Conservation (phyloP, 1,284 basidiomycete genomes). For the Ganoderma meredithae region DNA sequence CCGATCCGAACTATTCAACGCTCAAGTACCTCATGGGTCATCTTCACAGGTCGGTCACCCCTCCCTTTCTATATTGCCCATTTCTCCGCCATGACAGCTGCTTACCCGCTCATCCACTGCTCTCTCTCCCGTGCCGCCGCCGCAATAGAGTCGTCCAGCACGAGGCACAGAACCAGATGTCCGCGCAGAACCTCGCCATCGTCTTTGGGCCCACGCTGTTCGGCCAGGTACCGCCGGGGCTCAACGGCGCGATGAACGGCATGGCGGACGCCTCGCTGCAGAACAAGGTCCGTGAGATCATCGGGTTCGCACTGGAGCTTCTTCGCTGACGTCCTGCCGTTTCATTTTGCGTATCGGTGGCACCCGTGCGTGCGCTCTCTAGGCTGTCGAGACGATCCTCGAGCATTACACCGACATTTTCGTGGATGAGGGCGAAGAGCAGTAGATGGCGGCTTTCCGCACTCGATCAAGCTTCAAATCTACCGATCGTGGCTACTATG, state of each 20-base stretch:
- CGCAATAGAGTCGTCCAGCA: constrained; percentile 73
- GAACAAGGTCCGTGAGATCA: constrained; percentile 59
- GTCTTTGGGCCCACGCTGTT: constrained; percentile 98
- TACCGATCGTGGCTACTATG: neutral
- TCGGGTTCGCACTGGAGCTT: constrained; percentile 15
- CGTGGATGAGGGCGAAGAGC: constrained; percentile 66
- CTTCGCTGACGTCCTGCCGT: constrained; percentile 10
- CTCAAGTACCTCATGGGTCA: constrained; percentile 97
- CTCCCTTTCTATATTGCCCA: neutral
- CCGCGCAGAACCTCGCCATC: constrained; percentile 92
- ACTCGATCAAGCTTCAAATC: neutral
- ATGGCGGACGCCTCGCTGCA: constrained; percentile 70
- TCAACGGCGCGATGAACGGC: constrained; percentile 46
- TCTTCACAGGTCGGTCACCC: constrained; percentile 74
- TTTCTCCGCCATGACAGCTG: neutral
- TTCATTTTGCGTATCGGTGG: neutral
- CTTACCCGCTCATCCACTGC: constrained; percentile 16
- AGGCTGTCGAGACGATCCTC: constrained; percentile 90
- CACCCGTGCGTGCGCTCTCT: constrained; percentile 18
- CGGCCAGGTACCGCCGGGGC: constrained; percentile 54
- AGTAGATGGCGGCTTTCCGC: constrained; percentile 14
- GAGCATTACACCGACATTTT: constrained; percentile 89
- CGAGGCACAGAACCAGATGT: constrained; percentile 90
- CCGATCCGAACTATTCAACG: constrained; percentile 98
- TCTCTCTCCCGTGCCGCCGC: neutral